These are phyloP conservation scores for Zea luxurians DNA, from an alignment of 176 grass and related monocot species.

Conservation along the genomic window DNA sequence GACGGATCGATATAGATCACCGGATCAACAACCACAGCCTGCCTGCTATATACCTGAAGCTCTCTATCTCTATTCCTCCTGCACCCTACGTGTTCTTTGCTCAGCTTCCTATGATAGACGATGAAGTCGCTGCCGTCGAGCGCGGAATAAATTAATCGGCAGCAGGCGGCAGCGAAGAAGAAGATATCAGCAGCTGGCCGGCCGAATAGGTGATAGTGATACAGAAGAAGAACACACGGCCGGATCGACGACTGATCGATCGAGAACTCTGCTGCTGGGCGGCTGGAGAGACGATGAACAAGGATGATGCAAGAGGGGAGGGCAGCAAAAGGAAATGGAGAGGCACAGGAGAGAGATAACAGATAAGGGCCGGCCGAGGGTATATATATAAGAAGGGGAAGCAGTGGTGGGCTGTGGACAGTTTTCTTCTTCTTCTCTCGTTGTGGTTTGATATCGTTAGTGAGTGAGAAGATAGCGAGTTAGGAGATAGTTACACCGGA, in stretches of 20 bases:
- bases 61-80: slow-evolving; percentile 13
- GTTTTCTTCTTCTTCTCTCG: slow-evolving; percentile 21
- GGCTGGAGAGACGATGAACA: not conserved
- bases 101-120: not conserved
- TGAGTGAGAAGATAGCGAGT: slow-evolving; percentile 79
- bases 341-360: slow-evolving; percentile 1
- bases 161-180: slow-evolving; percentile 8
- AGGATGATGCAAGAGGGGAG: not conserved
- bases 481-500: slow-evolving; percentile 84
- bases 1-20: slow-evolving; percentile 23
- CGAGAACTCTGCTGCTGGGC: not conserved
- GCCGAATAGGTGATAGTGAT: not conserved
- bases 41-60: not conserved
- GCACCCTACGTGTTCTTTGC: not conserved
- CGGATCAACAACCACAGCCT: not conserved
- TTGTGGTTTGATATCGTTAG: slow-evolving; percentile 51
- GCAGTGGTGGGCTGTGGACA: slow-evolving; percentile 28
- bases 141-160: slow-evolving; percentile 44
- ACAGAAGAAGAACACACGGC: too few relatives aligned
- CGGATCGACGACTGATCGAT: too few relatives aligned
- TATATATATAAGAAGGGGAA: slow-evolving; percentile 43
- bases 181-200: not conserved
- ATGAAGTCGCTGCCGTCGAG: not conserved
- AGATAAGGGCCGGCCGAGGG: slow-evolving; percentile 32
- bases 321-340: slow-evolving; percentile 22